A percentile compares a stretch with the other conserved stretches of the same genome.
Conservation (phyloP, 371 early-diverging fungal genomes). For the Apophysomyces elegans region DNA sequence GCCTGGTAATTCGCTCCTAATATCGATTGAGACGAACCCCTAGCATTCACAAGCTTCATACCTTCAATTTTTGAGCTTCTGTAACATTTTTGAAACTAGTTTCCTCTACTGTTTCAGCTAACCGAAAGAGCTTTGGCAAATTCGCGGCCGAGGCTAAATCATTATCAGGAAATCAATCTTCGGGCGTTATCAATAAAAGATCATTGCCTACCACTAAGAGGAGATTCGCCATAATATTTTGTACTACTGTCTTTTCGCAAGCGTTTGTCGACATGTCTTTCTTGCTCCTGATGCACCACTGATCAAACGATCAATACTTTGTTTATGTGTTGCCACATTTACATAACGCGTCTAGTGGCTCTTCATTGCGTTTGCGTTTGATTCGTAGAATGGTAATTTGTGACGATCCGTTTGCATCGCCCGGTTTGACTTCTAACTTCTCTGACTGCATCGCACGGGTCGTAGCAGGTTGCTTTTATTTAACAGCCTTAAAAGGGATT, state of each 20-base stretch:
- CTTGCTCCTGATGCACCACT: slow-evolving; percentile 43
- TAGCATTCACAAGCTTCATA: slow-evolving; percentile 13
- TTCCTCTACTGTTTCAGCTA: slow-evolving; percentile 70
- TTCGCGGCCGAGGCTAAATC: slow-evolving; percentile 37
- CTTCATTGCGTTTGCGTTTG: slow-evolving; percentile 79
- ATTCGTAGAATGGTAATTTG: slow-evolving; percentile 72
- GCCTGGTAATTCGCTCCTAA: slow-evolving; percentile 57
- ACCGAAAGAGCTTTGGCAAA: slow-evolving; percentile 59
- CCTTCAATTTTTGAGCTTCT: slow-evolving; percentile 58
- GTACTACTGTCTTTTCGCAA: slow-evolving; percentile 28
- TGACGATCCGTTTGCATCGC: neutral
- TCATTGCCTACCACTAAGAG: neutral
- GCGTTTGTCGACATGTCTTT: slow-evolving; percentile 25
- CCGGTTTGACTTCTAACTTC: neutral
- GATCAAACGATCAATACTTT: slow-evolving; percentile 16
- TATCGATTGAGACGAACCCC: neutral
- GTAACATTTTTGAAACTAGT: slow-evolving; percentile 56
- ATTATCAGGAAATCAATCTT: neutral
- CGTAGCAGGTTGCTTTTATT: neutral
- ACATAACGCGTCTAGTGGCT: slow-evolving; percentile 78
- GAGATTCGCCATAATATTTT: slow-evolving; percentile 1
- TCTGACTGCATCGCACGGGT: neutral
- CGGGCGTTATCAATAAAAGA: neutral
- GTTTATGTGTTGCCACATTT: slow-evolving; percentile 23
- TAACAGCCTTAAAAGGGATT: too few species aligned